A percentile compares a stretch with the other conserved stretches of the same genome.
Conservation (phyloP, 106 monocot genomes). For the Dendrobium nobile region DNA sequence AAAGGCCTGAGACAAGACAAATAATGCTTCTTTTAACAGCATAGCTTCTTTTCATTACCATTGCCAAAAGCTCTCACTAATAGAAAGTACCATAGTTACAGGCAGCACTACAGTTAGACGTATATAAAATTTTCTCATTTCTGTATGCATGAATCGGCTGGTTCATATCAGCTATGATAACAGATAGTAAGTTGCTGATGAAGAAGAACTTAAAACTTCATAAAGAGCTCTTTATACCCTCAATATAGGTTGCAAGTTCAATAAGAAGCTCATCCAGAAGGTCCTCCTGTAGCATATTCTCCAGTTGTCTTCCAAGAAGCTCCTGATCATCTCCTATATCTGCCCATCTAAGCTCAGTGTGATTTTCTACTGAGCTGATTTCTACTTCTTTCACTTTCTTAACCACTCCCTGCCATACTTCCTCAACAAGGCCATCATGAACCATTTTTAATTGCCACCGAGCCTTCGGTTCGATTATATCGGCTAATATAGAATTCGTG, state of each 20-base stretch:
- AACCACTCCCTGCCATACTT: slow-evolving; percentile 52
- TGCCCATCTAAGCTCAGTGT: slow-evolving; percentile 29
- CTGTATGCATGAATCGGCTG: not conserved
- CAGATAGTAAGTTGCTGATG: not conserved
- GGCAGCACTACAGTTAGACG: not conserved
- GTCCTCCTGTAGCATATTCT: slow-evolving; percentile 34
- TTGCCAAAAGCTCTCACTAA: not conserved
- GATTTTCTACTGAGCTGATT: not conserved
- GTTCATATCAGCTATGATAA: not conserved
- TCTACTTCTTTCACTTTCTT: slow-evolving; percentile 20
- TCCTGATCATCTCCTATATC: slow-evolving; percentile 25
- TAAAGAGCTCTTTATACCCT: not conserved
- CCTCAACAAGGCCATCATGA: slow-evolving; percentile 35
- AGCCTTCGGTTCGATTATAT: slow-evolving; percentile 11
- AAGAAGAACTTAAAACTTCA: not conserved
- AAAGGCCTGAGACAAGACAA: too few species aligned
- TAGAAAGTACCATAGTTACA: not conserved
- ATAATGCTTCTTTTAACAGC: not conserved
- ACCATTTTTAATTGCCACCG: slow-evolving; percentile 12
- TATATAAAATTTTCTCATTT: not conserved
- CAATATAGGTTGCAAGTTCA: slow-evolving; percentile 4
- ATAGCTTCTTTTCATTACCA: not conserved
- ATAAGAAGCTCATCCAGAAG: slow-evolving; percentile 46
- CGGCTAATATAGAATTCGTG: slow-evolving; percentile 36
- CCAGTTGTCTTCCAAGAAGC: slow-evolving; percentile 40